These are phyloP conservation scores for Trametes versicolor DNA, from an alignment of 1,284 basidiomycete species.

Conservation along the genomic window DNA sequence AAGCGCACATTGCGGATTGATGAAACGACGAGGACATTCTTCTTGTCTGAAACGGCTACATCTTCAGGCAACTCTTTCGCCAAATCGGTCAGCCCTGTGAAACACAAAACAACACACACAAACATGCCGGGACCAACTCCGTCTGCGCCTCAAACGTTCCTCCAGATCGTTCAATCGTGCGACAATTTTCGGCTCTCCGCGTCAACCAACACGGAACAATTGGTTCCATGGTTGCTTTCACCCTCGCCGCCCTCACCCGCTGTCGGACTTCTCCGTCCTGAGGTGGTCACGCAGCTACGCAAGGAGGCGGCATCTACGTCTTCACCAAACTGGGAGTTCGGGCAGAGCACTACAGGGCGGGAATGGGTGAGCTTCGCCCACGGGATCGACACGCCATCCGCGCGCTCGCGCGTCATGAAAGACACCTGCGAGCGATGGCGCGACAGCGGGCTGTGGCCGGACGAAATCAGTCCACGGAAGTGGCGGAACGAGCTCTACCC, in stretches of 20 bases:
- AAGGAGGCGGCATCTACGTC: slow-evolving; percentile 55
- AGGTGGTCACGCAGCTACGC: slow-evolving; percentile 62
- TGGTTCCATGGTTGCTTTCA: slow-evolving; percentile 63
- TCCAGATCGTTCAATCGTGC: slow-evolving; percentile 68
- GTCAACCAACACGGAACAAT: slow-evolving; percentile 47
- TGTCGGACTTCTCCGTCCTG: slow-evolving; percentile 71
- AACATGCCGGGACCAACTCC: slow-evolving; percentile 29
- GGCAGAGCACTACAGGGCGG: background rate
- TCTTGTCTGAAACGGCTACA: background rate
- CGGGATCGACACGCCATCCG: slow-evolving; percentile 60
- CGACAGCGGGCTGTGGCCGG: slow-evolving; percentile 65
- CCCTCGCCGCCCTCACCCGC: slow-evolving; percentile 58
- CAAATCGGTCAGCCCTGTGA: background rate
- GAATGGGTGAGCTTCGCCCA: slow-evolving; percentile 60
- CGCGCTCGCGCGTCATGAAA: slow-evolving; percentile 67
- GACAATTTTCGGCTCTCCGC: slow-evolving; percentile 63
- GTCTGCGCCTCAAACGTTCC: slow-evolving; percentile 48
- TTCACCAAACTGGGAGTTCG: slow-evolving; percentile 42
- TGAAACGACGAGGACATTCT: background rate
- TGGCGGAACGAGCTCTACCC: slow-evolving; percentile 91
- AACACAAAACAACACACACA: background rate
- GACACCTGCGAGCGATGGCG: slow-evolving; percentile 77
- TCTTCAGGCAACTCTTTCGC: background rate
- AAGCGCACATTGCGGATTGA: no score
- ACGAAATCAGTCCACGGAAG: slow-evolving; percentile 75